A percentile compares a stretch with the other conserved stretches of the same genome.
Conservation (phyloP, 2,329 filamentous ascomycete genomes). For the Graphilbum fragrans region DNA sequence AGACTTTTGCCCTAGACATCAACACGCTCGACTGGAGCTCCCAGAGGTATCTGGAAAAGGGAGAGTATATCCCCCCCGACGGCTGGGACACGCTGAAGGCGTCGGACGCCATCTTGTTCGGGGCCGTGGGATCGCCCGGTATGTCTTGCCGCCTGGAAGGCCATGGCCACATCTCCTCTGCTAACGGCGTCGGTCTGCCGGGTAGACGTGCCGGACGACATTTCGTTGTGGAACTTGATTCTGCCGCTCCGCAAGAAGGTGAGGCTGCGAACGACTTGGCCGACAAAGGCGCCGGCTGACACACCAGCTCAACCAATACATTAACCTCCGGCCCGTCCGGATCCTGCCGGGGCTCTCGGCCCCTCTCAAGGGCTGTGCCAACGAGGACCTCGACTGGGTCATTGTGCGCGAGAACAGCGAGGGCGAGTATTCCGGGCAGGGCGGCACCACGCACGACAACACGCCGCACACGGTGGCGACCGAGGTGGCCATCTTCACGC, state of each 20-base stretch:
- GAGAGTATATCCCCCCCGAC: conserved; percentile 51
- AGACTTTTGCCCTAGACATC: conserved; percentile 50
- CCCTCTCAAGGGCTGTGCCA: conserved; percentile 34
- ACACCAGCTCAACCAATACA: conserved; percentile 53
- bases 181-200: conserved; percentile 7
- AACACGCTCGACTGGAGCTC: conserved; percentile 55
- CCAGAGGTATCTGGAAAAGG: conserved; percentile 51
- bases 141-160: background rate
- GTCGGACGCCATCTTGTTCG: conserved; percentile 19
- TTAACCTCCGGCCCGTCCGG: conserved; percentile 51
- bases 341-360: conserved; percentile 46
- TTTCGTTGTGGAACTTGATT: conserved; percentile 52
- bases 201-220: conserved; percentile 50
- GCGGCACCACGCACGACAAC: conserved; percentile 44
- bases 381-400: conserved; percentile 50
- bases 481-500: conserved; percentile 51
- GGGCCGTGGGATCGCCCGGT: conserved; percentile 18
- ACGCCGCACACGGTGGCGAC: conserved; percentile 47
- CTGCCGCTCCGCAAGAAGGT: conserved; percentile 52
- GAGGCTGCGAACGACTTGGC: too few species aligned
- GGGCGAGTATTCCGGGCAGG: conserved; percentile 53
- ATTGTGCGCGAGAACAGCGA: conserved; percentile 56
- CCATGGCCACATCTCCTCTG: background rate
- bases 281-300: too few species aligned
- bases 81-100: conserved; percentile 38